A percentile compares a stretch with the other conserved stretches of the same genome.
Evolutionary conservation across 176 grass and related monocot genomes (phyloP).

Genomic region (Paspalum notatum): DNA sequence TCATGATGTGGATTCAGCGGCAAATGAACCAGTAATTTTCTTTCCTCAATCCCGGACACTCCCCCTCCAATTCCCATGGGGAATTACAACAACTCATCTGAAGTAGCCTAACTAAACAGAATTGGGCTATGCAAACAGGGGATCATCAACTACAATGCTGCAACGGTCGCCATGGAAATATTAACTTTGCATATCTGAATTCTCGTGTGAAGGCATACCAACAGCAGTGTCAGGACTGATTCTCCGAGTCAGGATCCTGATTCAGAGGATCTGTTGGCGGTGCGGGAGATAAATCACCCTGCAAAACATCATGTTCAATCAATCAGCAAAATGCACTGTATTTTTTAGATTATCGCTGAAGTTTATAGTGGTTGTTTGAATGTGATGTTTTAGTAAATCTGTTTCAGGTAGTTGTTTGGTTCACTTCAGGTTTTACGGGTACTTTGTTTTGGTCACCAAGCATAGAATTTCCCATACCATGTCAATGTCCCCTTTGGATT

Average conservation of each 20-base stretch:
- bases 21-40: no score
- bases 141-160: background rate
- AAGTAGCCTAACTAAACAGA: background rate
- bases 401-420: background rate
- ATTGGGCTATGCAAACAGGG: background rate
- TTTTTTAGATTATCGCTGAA: background rate
- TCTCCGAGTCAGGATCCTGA: slow-evolving; percentile 7
- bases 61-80: no score
- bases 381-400: background rate
- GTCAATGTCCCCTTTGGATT: slow-evolving; percentile 18
- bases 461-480: slow-evolving; percentile 30
- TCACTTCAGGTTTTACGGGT: background rate
- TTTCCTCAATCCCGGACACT: no score
- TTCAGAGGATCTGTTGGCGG: slow-evolving; percentile 19
- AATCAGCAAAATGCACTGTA: background rate
- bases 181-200: background rate
- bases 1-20: no score
- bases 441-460: background rate
- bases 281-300: slow-evolving; percentile 17
- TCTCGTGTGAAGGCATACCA: background rate
- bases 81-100: no score
- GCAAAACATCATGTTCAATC: slow-evolving; percentile 19
- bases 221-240: slow-evolving; percentile 11
- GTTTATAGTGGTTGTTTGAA: background rate
- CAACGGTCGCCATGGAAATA: background rate